Evolutionary conservation across 2,329 filamentous ascomycete genomes (phyloP).

Genomic region (Bipolaris bicolor): DNA sequence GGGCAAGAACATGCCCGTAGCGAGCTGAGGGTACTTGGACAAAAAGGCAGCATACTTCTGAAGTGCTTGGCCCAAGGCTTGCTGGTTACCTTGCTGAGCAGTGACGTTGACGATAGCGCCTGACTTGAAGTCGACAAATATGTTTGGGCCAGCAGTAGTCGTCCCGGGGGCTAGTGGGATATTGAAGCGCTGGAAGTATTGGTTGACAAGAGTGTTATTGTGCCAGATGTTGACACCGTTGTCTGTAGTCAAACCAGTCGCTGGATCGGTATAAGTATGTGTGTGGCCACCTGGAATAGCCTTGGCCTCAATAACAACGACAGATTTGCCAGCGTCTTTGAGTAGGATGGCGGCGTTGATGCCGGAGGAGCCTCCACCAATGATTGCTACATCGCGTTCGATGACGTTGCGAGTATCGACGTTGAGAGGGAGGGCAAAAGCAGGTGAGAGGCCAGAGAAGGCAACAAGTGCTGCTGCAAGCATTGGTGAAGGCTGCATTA

Average conservation of each 20-base stretch:
- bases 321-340: slow-evolving; percentile 45
- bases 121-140: no score
- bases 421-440: not conserved
- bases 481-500: not conserved
- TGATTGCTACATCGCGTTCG: slow-evolving; percentile 44
- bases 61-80: slow-evolving; percentile 16
- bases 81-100: not conserved
- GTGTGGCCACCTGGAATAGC: slow-evolving; percentile 56
- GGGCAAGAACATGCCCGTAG: slow-evolving; percentile 54
- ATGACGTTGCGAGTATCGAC: slow-evolving; percentile 2
- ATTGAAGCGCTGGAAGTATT: slow-evolving; percentile 27
- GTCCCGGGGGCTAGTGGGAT: not conserved
- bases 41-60: slow-evolving; percentile 35
- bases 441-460: not conserved
- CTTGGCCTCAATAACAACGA: slow-evolving; percentile 52
- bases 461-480: not conserved
- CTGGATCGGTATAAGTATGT: slow-evolving; percentile 53
- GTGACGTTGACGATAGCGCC: slow-evolving; percentile 18
- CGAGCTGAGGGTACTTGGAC: slow-evolving; percentile 20
- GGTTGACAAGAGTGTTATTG: slow-evolving; percentile 49
- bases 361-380: slow-evolving; percentile 54
- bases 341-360: slow-evolving; percentile 52
- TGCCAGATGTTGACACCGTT: slow-evolving; percentile 48
- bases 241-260: slow-evolving; percentile 40
- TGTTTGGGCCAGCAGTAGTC: no score